Conservation (phyloP, 495 filamentous ascomycete genomes). For the Penicillium odoratum region DNA sequence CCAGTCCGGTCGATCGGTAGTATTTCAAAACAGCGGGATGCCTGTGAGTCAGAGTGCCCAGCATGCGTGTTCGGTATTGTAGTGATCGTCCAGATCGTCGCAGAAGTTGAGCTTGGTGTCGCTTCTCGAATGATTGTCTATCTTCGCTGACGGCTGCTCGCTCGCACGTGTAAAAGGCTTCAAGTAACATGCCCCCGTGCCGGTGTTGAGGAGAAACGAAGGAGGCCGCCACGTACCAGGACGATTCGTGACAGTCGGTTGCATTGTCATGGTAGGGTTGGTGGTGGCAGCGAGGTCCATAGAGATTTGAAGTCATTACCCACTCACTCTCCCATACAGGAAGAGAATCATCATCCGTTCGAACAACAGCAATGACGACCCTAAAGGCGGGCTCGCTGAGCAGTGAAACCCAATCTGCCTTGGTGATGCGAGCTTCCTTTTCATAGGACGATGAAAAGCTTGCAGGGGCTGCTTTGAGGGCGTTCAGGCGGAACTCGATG, state of each 20-base stretch:
- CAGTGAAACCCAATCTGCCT: neutral
- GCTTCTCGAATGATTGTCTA: neutral
- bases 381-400: neutral
- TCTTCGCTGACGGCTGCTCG: neutral
- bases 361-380: neutral
- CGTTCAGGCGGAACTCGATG: neutral
- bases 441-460: neutral
- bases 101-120: neutral
- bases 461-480: neutral
- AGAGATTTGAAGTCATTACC: neutral
- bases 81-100: neutral
- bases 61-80: neutral
- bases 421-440: neutral
- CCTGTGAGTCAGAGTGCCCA: neutral
- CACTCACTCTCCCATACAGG: neutral
- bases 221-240: neutral
- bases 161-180: neutral
- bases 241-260: neutral
- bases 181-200: neutral
- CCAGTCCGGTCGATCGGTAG: neutral
- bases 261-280: neutral
- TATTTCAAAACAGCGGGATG: neutral
- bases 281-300: neutral
- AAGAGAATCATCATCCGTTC: neutral
- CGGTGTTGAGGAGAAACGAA: neutral